Conservation (phyloP, 768 basidiomycete species). For the Trametes sanguinea region DNA sequence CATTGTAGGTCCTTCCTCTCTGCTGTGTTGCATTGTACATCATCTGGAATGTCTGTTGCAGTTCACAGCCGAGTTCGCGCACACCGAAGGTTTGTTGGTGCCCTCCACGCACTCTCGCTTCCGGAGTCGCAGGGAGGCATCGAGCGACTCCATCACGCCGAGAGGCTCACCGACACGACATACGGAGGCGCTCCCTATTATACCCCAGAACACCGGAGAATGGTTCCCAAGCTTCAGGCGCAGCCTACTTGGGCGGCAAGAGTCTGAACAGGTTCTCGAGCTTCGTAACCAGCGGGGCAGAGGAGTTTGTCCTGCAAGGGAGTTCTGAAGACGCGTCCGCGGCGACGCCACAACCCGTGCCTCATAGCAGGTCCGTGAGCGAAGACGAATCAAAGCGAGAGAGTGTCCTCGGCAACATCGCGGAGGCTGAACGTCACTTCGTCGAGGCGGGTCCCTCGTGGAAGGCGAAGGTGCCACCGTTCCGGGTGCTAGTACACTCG, state of each 20-base stretch:
- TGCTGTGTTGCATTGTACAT: background rate
- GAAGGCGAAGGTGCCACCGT: slow-evolving; percentile 71
- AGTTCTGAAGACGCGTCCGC: slow-evolving; percentile 38
- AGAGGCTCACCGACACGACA: slow-evolving; percentile 37
- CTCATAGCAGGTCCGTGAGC: slow-evolving; percentile 40
- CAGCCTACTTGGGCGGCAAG: slow-evolving; percentile 76
- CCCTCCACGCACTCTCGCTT: slow-evolving; percentile 31
- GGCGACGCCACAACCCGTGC: slow-evolving; percentile 26
- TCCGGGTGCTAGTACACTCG: slow-evolving; percentile 76
- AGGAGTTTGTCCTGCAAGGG: slow-evolving; percentile 80
- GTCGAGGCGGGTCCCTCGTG: slow-evolving; percentile 72
- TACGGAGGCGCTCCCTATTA: slow-evolving; percentile 41
- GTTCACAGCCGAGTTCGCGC: slow-evolving; percentile 68
- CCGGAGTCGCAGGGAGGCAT: slow-evolving; percentile 38
- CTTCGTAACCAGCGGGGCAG: slow-evolving; percentile 85
- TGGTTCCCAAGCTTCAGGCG: slow-evolving; percentile 75
- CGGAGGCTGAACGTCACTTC: slow-evolving; percentile 68
- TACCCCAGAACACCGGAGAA: slow-evolving; percentile 73
- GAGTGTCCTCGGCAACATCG: slow-evolving; percentile 15
- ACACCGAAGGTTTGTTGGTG: slow-evolving; percentile 47
- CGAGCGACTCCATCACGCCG: slow-evolving; percentile 53
- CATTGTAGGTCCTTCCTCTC: slow-evolving; percentile 49
- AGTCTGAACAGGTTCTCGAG: slow-evolving; percentile 82
- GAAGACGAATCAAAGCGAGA: slow-evolving; percentile 30
- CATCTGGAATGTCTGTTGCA: slow-evolving; percentile 29